Evolutionary conservation across 768 basidiomycete genomes (phyloP), one percentile per base, ranked within the genome.

Genomic region (Grammothele lineata): DNA sequence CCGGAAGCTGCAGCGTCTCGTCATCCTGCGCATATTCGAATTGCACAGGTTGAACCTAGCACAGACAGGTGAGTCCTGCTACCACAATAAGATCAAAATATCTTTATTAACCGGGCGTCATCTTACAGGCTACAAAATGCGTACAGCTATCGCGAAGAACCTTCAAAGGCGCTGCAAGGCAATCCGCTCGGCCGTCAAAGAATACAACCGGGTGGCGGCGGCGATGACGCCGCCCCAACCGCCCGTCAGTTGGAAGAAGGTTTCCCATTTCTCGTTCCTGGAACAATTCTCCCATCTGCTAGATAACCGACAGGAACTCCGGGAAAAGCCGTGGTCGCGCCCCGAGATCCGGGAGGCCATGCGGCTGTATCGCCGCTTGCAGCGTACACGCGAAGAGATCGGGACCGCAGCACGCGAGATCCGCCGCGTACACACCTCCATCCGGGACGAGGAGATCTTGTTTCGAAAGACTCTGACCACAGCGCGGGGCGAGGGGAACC

Each of bases 21-120:
- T 70, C 0, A 47, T 70, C 0, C 63, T 65, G 47, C 55, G 59
- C 1, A 46, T 73, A 0, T 70, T 72, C 54, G 64, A 73, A 52
- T 57, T 72, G 1, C 64, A 65, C 18, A 68, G 67, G 50, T 45
- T 69, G 25, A 69, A 70, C 51, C 46, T 70, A 3, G 58, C 63
- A 14, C 43, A 56, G 4, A 70, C 61, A 17, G 69, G 69, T 70
- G 48, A 18, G 58, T 46, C 27, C 17, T 33, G 9, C 23, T n/a
- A n/a, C n/a, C n/a, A 42, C 5, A 24, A 6, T 36, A 7, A 14
- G 5, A 33, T 23, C 14, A 33, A 23, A 6, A 17, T 26, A 23
- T 19, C 23, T 12, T 4, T 23, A 3, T 18, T 24, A 14, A 26
- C 35, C 37, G 35, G 37, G 30, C 4, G 6, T 18, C 15, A n/a